phyloP scores from a whole-genome alignment of 169 alveolate genomes.

The Cryptosporidium sp. region DNA sequence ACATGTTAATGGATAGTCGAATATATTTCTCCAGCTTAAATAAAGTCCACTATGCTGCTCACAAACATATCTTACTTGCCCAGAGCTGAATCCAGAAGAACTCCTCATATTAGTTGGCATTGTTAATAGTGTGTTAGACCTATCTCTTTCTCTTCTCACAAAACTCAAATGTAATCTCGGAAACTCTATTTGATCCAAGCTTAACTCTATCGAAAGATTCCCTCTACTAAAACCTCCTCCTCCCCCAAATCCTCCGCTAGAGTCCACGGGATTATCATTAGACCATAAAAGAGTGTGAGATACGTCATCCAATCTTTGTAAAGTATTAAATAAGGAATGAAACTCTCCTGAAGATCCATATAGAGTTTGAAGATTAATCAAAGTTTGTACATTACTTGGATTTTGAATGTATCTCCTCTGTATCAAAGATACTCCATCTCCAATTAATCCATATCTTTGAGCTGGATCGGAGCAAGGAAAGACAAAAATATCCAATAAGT shows the following conservation, averaged over 20 bases:
- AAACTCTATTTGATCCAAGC: constrained; percentile 56
- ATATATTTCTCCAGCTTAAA: constrained; percentile 74
- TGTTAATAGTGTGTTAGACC: constrained; percentile 25
- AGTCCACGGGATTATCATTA: not conserved
- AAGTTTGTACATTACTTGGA: constrained; percentile 41
- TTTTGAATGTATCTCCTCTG: constrained; percentile 47
- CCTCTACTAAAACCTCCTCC: not conserved
- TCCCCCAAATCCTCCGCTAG: not conserved
- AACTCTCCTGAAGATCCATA: constrained; percentile 35
- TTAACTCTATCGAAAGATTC: constrained; percentile 2
- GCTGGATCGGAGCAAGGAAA: constrained; percentile 5
- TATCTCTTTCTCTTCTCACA: constrained; percentile 39
- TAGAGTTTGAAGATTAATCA: constrained; percentile 42
- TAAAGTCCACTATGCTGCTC: constrained; percentile 80
- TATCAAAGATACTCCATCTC: constrained; percentile 51
- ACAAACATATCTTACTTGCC: constrained; percentile 75
- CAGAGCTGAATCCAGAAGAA: not conserved
- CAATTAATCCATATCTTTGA: constrained; percentile 28
- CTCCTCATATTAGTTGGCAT: not conserved
- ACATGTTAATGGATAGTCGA: constrained; percentile 74
- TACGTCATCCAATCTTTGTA: constrained; percentile 70
- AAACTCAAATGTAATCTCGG: constrained; percentile 75
- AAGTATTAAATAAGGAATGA: constrained; percentile 8
- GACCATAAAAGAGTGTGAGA: constrained; percentile 74
- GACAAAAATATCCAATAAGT: constrained; percentile 28